A percentile compares a stretch with the other conserved stretches of the same genome.
Conservation (phyloP, 164 flowering plant species). For the Hamamelis virginiana region DNA sequence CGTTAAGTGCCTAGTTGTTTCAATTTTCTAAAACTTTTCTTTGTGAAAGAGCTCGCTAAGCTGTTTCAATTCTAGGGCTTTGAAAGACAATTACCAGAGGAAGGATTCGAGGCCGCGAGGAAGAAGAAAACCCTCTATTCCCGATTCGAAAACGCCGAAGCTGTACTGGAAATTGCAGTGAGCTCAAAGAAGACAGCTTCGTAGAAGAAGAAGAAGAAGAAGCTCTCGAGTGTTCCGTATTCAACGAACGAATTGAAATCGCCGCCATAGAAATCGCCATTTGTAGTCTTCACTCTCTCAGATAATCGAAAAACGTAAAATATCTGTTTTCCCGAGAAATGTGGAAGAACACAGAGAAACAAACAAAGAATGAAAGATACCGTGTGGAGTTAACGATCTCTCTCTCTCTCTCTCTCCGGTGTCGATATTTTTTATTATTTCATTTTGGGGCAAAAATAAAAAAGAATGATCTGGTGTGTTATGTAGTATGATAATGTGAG, state of each 20-base stretch:
- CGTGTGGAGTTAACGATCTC: too few relatives aligned
- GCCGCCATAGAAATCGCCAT: constrained; percentile 41
- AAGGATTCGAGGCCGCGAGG: constrained; percentile 22
- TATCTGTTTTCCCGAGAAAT: constrained; percentile 47
- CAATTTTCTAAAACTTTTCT: too few relatives aligned
- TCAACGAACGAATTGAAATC: constrained; percentile 22
- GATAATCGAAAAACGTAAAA: not conserved
- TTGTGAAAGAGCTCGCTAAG: too few relatives aligned
- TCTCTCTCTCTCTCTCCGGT: too few relatives aligned
- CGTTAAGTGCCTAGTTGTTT: too few relatives aligned
- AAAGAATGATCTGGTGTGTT: too few relatives aligned
- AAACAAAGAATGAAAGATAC: too few relatives aligned
- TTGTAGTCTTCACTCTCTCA: not conserved
- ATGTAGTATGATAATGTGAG: too few relatives aligned
- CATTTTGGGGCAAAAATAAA: too few relatives aligned
- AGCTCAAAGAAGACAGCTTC: constrained; percentile 24
- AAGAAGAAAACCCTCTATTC: constrained; percentile 8
- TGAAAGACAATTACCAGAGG: constrained; percentile 28
- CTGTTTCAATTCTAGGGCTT: too few relatives aligned
- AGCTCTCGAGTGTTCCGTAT: constrained; percentile 7
- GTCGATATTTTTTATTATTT: too few relatives aligned
- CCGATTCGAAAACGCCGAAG: constrained; percentile 21
- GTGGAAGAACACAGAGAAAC: too few relatives aligned
- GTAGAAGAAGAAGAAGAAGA: constrained; percentile 13
- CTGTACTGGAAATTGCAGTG: constrained; percentile 31